Base-by-base conservation (phyloP, 257 asterid genomes). In the Craterostigma plantagineum region DNA sequence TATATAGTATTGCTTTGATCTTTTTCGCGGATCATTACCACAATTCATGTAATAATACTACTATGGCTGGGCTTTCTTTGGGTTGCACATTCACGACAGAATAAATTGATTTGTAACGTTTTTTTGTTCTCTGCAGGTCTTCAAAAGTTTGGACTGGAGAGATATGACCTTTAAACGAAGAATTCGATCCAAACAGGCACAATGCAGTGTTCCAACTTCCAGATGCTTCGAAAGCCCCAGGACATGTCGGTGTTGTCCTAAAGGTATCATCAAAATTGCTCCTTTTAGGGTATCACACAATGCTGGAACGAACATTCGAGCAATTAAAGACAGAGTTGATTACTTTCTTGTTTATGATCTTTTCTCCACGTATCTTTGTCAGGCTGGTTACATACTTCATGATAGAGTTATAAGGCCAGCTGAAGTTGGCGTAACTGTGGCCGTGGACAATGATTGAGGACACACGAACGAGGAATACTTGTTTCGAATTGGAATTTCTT, bases 361-460 rank as follows among this genome's bases (percentile, higher is more conserved):
- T 0, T n/a, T 41, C 14, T 8, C 15, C 23, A 36, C 43, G 33
- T 27, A 34, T 34, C 48, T 13, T 12, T 11, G 61, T 58, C 76
- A 79, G 93, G 64, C 71, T 2, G 93, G 93, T 34, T 83, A 83
- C 75, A 62, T 45, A 55, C 58, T 84, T 55, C 87, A 79, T 48
- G 87, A 79, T 39, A 73, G 93, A 51, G 60, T 79, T 34, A 57
- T 79, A 33, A 62, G 93, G 43, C 92, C 93, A 33, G 95, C 95
- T 36, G 95, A 83, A 61, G 95, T 84, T 54, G 93, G 93, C 23
- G 95, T 84, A 42, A 69, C 87, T 7, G 66, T 48, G 8, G 62
- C 71, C 27, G 58, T 45, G 1, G 61, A 67, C 55, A 52, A 49
- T 34, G 70, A 55, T 6, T 23, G 30, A 23, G 30, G 30, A 23